phyloP scores from a whole-genome alignment of 148 eudicot genomes.

The Cornus florida region DNA sequence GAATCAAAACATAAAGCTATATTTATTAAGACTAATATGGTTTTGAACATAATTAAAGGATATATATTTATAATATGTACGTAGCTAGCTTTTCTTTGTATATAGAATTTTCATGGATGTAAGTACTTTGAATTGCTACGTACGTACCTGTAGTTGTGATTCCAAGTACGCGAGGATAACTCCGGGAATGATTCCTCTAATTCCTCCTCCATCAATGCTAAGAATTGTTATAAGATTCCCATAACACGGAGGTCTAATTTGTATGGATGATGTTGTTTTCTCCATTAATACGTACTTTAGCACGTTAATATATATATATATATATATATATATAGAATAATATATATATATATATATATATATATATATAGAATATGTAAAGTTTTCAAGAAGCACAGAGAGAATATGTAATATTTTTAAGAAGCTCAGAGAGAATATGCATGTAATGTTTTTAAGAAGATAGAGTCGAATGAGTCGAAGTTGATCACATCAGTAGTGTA shows the following conservation, averaged over 20 bases:
- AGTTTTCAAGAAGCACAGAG: no score
- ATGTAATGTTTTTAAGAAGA: not conserved
- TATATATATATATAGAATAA: no score
- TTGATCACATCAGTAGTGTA: no score
- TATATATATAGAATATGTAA: not conserved
- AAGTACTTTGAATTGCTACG: no score
- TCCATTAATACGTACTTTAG: not conserved
- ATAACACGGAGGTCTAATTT: slow-evolving; percentile 29
- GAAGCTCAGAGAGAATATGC: not conserved
- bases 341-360: no score
- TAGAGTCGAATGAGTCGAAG: not conserved
- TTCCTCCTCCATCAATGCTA: slow-evolving; percentile 74
- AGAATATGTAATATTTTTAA: no score
- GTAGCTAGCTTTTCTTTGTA: no score
- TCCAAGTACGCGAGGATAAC: slow-evolving; percentile 48
- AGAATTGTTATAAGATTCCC: slow-evolving; percentile 60
- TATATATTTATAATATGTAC: no score
- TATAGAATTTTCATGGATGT: no score
- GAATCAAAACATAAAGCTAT: not conserved
- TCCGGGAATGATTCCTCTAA: slow-evolving; percentile 60
- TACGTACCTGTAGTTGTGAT: slow-evolving; percentile 50
- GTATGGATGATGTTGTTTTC: not conserved
- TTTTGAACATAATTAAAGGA: no score
- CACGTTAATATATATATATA: not conserved
- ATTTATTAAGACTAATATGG: not conserved